These are phyloP conservation scores for Pseudogymnoascus sp. DNA, from an alignment of 2,329 filamentous ascomycete species.

Conservation along the genomic window DNA sequence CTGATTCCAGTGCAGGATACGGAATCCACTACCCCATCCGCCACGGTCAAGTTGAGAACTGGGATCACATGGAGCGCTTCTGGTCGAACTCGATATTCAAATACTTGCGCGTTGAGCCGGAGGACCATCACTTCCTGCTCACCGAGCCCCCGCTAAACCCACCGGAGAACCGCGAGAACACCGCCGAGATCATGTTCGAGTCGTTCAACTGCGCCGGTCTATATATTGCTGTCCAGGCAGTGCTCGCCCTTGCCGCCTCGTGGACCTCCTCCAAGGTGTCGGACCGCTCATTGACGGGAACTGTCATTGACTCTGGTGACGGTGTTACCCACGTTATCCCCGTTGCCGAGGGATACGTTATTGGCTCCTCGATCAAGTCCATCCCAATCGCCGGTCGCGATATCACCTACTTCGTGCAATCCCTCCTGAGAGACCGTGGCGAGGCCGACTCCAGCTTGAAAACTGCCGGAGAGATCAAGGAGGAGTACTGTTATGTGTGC, in stretches of 20 bases:
- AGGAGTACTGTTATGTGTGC: slow-evolving; percentile 97
- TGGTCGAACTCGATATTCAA: slow-evolving; percentile 99
- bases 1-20: slow-evolving; percentile 55
- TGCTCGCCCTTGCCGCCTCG: slow-evolving; percentile 89
- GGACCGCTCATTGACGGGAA: slow-evolving; percentile 90
- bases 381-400: slow-evolving; percentile 97
- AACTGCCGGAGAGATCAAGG: slow-evolving; percentile 96
- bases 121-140: slow-evolving; percentile 97
- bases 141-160: slow-evolving; percentile 97
- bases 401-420: slow-evolving; percentile 98
- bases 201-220: slow-evolving; percentile 99
- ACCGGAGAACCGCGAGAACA: slow-evolving; percentile 97
- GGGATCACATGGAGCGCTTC: slow-evolving; percentile 99
- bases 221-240: slow-evolving; percentile 97
- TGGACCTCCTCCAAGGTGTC: slow-evolving; percentile 99
- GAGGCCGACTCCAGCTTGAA: slow-evolving; percentile 96
- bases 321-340: slow-evolving; percentile 99
- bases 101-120: slow-evolving; percentile 93
- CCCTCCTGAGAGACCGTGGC: slow-evolving; percentile 85
- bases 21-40: slow-evolving; percentile 95
- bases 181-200: slow-evolving; percentile 99
- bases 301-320: slow-evolving; percentile 96
- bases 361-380: slow-evolving; percentile 97
- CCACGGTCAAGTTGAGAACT: slow-evolving; percentile 98
- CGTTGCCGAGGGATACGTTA: slow-evolving; percentile 96